phyloP scores from a whole-genome alignment of 169 alveolate genomes.

The Plasmodium billcollinsi region DNA sequence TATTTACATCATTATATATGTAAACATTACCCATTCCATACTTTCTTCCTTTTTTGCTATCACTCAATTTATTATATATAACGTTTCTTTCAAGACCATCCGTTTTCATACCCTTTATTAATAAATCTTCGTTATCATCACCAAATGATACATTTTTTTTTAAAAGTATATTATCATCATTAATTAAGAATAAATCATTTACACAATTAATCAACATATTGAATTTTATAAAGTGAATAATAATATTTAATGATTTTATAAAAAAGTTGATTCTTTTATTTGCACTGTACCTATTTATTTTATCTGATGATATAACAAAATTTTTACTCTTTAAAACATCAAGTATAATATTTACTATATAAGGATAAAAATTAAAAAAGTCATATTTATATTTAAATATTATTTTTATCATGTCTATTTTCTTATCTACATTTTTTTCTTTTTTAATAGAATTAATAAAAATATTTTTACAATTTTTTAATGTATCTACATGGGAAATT shows the following conservation, averaged over 20 bases:
- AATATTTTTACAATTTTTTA: not conserved
- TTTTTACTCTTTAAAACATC: constrained; percentile 4
- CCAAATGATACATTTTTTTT: not conserved
- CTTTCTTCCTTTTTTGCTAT: not conserved
- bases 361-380: constrained; percentile 58
- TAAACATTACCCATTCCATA: not conserved
- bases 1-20: not conserved
- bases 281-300: not conserved
- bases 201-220: constrained; percentile 43
- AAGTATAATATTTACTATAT: constrained; percentile 19
- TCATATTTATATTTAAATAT: constrained; percentile 16
- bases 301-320: not conserved
- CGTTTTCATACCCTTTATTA: no score
- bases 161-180: constrained; percentile 21
- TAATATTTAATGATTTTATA: constrained; percentile 1
- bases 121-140: not conserved
- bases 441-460: constrained; percentile 21
- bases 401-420: constrained; percentile 31
- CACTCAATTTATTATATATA: not conserved
- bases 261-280: constrained; percentile 11
- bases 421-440: constrained; percentile 22
- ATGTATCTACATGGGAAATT: not conserved
- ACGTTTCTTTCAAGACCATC: no score
- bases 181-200: constrained; percentile 14
- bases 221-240: constrained; percentile 27